Conservation (phyloP, 805 yeast genomes). For the Lachancea fermentati region DNA sequence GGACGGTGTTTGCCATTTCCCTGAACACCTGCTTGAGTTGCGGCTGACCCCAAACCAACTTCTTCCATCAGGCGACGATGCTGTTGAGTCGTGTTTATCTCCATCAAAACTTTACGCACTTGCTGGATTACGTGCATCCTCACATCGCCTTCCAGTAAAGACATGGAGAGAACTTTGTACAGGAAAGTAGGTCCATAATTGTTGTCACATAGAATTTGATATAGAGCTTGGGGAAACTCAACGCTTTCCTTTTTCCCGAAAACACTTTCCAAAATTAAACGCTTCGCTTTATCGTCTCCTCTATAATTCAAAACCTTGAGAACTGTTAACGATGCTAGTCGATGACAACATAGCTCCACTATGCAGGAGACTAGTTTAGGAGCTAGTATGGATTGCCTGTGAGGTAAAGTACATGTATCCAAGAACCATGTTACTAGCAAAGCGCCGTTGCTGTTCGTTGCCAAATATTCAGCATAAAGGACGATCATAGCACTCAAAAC, state of each 20-base stretch:
- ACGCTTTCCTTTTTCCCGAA: conserved; percentile 46
- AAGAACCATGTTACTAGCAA: conserved; percentile 88
- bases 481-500: conserved; percentile 74
- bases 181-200: conserved; percentile 71
- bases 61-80: conserved; percentile 88
- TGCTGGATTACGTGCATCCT: conserved; percentile 55
- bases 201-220: conserved; percentile 57
- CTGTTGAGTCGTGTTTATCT: conserved; percentile 59
- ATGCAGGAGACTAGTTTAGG: conserved; percentile 57
- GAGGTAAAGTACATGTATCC: conserved; percentile 69
- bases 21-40: background rate
- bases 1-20: conserved; percentile 18
- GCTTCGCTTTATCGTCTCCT: conserved; percentile 56
- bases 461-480: conserved; percentile 69
- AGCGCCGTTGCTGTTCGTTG: conserved; percentile 82
- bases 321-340: conserved; percentile 77
- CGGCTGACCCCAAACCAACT: conserved; percentile 54
- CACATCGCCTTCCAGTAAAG: conserved; percentile 51
- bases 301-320: conserved; percentile 71
- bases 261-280: conserved; percentile 54
- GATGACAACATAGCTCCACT: conserved; percentile 64
- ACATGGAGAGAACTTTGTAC: conserved; percentile 71
- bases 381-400: conserved; percentile 62
- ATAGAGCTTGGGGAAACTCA: conserved; percentile 44
- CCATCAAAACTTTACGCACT: conserved; percentile 57